Percentiles rank a stretch among this genome's conserved stretches.
Evolutionary conservation across 192 early-diverging fungal genomes (phyloP).

Genomic region (Coemansia javaensis): DNA sequence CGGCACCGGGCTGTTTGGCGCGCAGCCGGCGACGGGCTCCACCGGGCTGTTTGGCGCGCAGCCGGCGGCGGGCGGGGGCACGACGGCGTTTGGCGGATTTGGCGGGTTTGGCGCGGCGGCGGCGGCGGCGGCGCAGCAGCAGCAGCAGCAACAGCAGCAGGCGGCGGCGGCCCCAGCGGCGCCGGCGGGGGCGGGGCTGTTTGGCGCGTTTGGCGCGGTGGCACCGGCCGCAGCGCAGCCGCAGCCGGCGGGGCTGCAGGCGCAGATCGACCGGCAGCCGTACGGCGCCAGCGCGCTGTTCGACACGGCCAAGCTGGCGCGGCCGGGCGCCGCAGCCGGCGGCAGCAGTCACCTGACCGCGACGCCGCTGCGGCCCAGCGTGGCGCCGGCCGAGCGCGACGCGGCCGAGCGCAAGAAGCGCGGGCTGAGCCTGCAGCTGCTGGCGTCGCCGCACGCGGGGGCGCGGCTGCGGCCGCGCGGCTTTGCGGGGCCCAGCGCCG

Average conservation of each 20-base stretch:
- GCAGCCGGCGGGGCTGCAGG: constrained; percentile 48
- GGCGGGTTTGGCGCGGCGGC: constrained; percentile 8
- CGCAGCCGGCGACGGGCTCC: constrained; percentile 4
- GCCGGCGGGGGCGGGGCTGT: too few relatives aligned
- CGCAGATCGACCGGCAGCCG: constrained; percentile 77
- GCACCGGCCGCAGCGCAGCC: background rate
- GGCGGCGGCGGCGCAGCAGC: background rate
- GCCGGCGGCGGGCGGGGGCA: constrained; percentile 3
- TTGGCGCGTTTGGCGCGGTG: too few relatives aligned
- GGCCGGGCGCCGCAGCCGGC: constrained; percentile 2
- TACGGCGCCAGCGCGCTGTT: constrained; percentile 87
- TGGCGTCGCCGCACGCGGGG: constrained; percentile 66
- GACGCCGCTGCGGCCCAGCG: constrained; percentile 27
- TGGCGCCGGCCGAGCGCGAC: constrained; percentile 35
- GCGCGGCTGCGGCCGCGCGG: constrained; percentile 71
- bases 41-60: constrained; percentile 20
- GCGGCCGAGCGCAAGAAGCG: constrained; percentile 60
- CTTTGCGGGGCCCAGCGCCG: constrained; percentile 46
- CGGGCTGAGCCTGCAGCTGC: constrained; percentile 64
- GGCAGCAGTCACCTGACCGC: constrained; percentile 40
- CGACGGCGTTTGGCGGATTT: constrained; percentile 1
- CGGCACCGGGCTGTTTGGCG: constrained; percentile 51
- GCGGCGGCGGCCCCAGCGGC: too few relatives aligned
- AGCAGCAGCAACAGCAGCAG: constrained; percentile 12
- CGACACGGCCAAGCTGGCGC: constrained; percentile 39